These are phyloP conservation scores for Pestalotiopsis sp. DNA, from an alignment of 2,329 filamentous ascomycete genomes.

Conservation along the genomic window DNA sequence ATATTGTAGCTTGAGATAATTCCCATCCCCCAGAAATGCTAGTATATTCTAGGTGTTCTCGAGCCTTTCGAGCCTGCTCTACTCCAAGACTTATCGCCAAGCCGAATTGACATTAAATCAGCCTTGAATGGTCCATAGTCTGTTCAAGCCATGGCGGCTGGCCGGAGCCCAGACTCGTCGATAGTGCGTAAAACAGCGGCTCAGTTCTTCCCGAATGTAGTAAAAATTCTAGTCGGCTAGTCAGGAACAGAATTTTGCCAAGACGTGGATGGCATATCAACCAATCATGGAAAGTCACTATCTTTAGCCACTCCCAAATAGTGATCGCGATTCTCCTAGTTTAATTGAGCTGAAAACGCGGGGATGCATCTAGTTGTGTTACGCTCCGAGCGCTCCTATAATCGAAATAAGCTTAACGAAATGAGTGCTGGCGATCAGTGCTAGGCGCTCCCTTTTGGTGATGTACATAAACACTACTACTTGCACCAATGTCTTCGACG, in stretches of 20 bases:
- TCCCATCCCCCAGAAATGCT: too few relatives aligned
- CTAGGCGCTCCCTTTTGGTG: background rate
- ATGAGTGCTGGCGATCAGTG: background rate
- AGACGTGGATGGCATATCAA: background rate
- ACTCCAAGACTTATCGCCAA: too few relatives aligned
- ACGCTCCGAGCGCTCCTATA: background rate
- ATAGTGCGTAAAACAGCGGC: background rate
- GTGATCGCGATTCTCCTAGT: background rate
- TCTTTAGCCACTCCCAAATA: conserved; percentile 9
- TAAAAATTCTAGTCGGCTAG: background rate
- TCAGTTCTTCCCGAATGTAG: background rate
- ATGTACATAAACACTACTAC: background rate
- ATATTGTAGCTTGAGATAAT: too few relatives aligned
- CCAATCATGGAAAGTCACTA: background rate
- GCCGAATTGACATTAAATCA: too few relatives aligned
- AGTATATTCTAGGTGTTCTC: too few relatives aligned
- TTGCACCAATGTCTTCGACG: background rate
- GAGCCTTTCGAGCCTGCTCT: too few relatives aligned
- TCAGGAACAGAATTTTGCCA: background rate
- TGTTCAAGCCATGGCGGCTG: too few relatives aligned
- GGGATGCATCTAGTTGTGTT: background rate
- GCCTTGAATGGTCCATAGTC: too few relatives aligned
- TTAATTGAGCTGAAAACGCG: background rate
- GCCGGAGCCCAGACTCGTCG: background rate
- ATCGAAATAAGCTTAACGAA: background rate